These are phyloP conservation scores for Fraxinus dipetala DNA, from an alignment of 305 asterid genomes.

Conservation along the genomic window DNA sequence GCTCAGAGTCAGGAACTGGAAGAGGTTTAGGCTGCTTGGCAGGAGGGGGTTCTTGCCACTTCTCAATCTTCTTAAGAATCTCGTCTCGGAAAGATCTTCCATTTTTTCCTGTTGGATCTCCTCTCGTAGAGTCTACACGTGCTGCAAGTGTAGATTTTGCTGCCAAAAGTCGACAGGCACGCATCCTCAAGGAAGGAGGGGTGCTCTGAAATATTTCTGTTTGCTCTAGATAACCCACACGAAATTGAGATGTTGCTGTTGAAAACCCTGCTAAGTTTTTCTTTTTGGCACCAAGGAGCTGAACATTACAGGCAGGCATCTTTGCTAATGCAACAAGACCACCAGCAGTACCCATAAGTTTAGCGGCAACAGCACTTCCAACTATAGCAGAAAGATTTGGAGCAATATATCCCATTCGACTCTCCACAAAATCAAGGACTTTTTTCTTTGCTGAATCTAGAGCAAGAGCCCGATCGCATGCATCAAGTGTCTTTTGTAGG, in stretches of 20 bases:
- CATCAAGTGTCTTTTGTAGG: constrained; percentile 73
- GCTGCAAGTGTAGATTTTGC: constrained; percentile 93
- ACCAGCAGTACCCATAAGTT: constrained; percentile 96
- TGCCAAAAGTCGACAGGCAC: constrained; percentile 89
- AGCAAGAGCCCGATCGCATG: constrained; percentile 86
- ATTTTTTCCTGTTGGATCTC: constrained; percentile 76
- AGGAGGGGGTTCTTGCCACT: constrained; percentile 99
- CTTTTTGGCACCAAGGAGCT: constrained; percentile 91
- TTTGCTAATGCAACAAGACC: constrained; percentile 82
- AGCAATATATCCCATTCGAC: constrained; percentile 92
- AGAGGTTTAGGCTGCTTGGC: constrained; percentile 97
- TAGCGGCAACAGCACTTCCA: constrained; percentile 98
- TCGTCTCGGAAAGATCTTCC: constrained; percentile 74
- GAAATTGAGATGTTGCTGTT: constrained; percentile 80
- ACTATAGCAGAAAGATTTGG: constrained; percentile 93
- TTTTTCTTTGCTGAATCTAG: constrained; percentile 79
- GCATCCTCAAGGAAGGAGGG: constrained; percentile 84
- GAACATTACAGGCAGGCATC: constrained; percentile 98
- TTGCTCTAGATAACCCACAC: constrained; percentile 86
- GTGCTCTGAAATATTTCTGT: constrained; percentile 77
- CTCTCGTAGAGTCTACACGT: constrained; percentile 81
- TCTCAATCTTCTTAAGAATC: constrained; percentile 82
- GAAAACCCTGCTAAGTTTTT: constrained; percentile 92
- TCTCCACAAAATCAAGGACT: constrained; percentile 92
- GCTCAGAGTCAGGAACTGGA: constrained; percentile 98